Conservation (phyloP, 768 basidiomycete genomes). For the Amanita subjunquillea region DNA sequence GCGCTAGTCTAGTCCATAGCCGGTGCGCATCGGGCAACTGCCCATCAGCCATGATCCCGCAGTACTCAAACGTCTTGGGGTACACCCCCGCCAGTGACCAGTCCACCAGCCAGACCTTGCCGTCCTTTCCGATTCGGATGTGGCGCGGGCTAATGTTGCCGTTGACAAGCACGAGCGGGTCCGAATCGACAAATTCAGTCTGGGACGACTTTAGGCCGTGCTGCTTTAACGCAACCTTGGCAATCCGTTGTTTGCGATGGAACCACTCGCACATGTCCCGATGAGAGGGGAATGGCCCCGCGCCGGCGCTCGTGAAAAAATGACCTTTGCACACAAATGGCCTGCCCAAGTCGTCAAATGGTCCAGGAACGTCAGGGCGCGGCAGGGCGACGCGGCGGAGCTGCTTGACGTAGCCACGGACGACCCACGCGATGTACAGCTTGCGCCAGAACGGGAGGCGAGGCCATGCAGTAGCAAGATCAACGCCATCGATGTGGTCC, state of each 20-base stretch:
- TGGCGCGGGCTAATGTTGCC: slow-evolving; percentile 12
- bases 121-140: slow-evolving; percentile 12
- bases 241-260: slow-evolving; percentile 4
- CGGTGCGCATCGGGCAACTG: not conserved
- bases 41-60: not conserved
- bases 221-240: not conserved
- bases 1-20: not conserved
- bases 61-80: slow-evolving; percentile 11
- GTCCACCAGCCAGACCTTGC: slow-evolving; percentile 14
- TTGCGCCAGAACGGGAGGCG: slow-evolving; percentile 8
- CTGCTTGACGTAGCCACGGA: slow-evolving; percentile 14
- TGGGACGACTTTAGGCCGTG: slow-evolving; percentile 1
- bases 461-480: slow-evolving; percentile 10
- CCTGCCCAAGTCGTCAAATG: slow-evolving; percentile 5
- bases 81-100: slow-evolving; percentile 13
- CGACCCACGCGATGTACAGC: slow-evolving; percentile 11
- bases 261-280: slow-evolving; percentile 10
- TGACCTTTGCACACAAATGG: not conserved
- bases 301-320: slow-evolving; percentile 5
- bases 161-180: slow-evolving; percentile 15
- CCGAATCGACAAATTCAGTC: slow-evolving; percentile 9
- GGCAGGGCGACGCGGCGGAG: slow-evolving; percentile 9
- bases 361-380: slow-evolving; percentile 7
- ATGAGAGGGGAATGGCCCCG: slow-evolving; percentile 11
- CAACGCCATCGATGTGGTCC: slow-evolving; percentile 11